Percentiles rank a stretch among this genome's conserved stretches.
These are phyloP conservation scores for Phytophthora melonis DNA, from an alignment of 352 stramenopile genomes.

Conservation along the genomic window DNA sequence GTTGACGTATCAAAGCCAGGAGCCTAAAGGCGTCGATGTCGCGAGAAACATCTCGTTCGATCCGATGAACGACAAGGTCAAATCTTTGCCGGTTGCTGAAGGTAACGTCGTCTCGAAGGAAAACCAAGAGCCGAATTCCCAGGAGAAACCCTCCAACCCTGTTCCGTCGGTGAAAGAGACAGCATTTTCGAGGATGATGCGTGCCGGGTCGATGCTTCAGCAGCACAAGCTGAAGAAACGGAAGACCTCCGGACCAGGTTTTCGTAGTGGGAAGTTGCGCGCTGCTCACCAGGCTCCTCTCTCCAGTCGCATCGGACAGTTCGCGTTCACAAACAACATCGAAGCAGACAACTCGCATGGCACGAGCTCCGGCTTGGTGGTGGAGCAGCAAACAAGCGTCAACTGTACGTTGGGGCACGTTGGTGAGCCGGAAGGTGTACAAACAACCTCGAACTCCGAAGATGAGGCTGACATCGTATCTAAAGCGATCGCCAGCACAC, in stretches of 20 bases:
- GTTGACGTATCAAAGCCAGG: slow-evolving; percentile 67
- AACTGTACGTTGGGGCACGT: slow-evolving; percentile 12
- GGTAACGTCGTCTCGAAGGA: slow-evolving; percentile 46
- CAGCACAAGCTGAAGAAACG: slow-evolving; percentile 69
- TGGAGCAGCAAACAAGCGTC: slow-evolving; percentile 23
- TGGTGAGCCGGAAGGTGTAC: slow-evolving; percentile 12
- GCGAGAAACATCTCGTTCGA: slow-evolving; percentile 65
- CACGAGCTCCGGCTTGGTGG: background rate
- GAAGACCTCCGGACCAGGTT: slow-evolving; percentile 25
- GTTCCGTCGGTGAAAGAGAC: slow-evolving; percentile 57
- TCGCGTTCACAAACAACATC: slow-evolving; percentile 22
- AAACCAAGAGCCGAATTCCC: slow-evolving; percentile 44
- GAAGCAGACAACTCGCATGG: slow-evolving; percentile 6
- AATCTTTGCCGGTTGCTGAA: slow-evolving; percentile 1
- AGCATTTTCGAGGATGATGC: slow-evolving; percentile 87
- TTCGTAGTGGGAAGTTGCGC: slow-evolving; percentile 24
- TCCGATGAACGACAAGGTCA: slow-evolving; percentile 43
- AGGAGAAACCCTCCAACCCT: background rate
- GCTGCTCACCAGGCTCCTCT: slow-evolving; percentile 10
- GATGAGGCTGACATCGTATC: background rate
- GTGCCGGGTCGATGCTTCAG: slow-evolving; percentile 63
- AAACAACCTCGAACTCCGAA: slow-evolving; percentile 9
- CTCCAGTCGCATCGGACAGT: slow-evolving; percentile 37
- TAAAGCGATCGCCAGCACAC: background rate
- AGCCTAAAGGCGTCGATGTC: slow-evolving; percentile 54